A percentile compares a stretch with the other conserved stretches of the same genome.
Evolutionary conservation across 495 filamentous ascomycete species (phyloP).

Genomic region (Lichenothelia convexa): DNA sequence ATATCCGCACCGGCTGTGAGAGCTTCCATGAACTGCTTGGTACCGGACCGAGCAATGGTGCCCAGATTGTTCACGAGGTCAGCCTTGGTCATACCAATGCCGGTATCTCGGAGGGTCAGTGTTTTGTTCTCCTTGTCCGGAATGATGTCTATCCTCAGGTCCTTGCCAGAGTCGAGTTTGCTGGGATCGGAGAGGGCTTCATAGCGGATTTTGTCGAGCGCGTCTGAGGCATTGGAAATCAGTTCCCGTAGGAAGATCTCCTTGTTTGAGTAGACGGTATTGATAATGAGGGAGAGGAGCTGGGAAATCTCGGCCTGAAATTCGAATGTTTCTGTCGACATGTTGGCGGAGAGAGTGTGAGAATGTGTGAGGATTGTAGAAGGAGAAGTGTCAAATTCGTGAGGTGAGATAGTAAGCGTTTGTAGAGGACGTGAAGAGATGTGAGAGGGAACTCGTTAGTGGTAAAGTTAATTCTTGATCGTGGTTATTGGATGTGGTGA

Average conservation of each 20-base stretch:
- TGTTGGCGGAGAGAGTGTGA: conserved; percentile 29
- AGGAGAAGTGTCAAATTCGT: not conserved
- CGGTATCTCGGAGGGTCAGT: conserved; percentile 86
- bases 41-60: conserved; percentile 96
- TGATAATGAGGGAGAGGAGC: conserved; percentile 97
- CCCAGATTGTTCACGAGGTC: conserved; percentile 95
- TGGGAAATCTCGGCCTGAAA: conserved; percentile 99
- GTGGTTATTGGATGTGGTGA: too few species aligned
- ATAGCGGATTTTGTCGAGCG: conserved; percentile 99
- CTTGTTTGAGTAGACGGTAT: conserved; percentile 99
- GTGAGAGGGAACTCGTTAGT: too few species aligned
- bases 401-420: too few species aligned
- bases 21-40: conserved; percentile 99
- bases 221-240: conserved; percentile 95
- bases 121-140: conserved; percentile 94
- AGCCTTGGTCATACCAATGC: conserved; percentile 99
- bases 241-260: conserved; percentile 98
- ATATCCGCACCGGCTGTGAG: conserved; percentile 96
- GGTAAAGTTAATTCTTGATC: too few species aligned
- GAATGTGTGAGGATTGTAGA: not conserved
- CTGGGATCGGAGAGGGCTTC: conserved; percentile 89
- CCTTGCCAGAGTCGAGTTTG: conserved; percentile 92
- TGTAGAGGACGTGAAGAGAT: too few species aligned
- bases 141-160: conserved; percentile 95
- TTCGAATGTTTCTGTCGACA: conserved; percentile 86